Conservation (phyloP, 345 rosid species). For the Erodium maritimum region DNA sequence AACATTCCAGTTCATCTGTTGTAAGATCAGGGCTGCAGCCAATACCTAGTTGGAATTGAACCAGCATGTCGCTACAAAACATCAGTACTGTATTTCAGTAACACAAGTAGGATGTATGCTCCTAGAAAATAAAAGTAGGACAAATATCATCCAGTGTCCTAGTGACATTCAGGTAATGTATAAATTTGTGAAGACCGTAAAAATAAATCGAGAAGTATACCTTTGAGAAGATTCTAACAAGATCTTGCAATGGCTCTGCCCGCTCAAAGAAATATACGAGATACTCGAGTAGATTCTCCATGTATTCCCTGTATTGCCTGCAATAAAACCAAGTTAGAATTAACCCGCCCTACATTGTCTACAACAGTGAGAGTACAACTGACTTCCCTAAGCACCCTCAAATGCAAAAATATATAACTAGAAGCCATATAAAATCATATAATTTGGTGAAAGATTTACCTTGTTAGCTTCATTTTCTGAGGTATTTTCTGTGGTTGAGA, state of each 20-base stretch:
- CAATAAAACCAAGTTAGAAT: conserved; percentile 6
- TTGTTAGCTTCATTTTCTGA: conserved; percentile 51
- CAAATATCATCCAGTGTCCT: background rate
- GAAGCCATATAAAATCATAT: background rate
- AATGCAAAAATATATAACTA: background rate
- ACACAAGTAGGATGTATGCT: background rate
- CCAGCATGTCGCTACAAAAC: background rate
- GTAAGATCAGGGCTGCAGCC: background rate
- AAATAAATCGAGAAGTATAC: conserved; percentile 18
- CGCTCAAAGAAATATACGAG: conserved; percentile 67
- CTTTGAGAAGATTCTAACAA: conserved; percentile 72
- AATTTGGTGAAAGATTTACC: conserved; percentile 23
- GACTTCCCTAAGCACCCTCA: background rate
- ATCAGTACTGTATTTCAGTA: background rate
- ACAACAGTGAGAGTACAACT: no score
- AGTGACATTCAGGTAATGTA: background rate
- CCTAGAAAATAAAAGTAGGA: background rate
- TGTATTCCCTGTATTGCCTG: conserved; percentile 75
- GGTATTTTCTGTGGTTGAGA: conserved; percentile 47
- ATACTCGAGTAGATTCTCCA: conserved; percentile 70
- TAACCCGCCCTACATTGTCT: no score
- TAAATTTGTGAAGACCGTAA: background rate
- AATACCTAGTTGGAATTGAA: background rate
- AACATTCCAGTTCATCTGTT: background rate
- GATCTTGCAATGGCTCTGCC: conserved; percentile 90